Evolutionary conservation across 2,329 filamentous ascomycete species (phyloP).

Genomic region (Ophiostoma populinum): DNA sequence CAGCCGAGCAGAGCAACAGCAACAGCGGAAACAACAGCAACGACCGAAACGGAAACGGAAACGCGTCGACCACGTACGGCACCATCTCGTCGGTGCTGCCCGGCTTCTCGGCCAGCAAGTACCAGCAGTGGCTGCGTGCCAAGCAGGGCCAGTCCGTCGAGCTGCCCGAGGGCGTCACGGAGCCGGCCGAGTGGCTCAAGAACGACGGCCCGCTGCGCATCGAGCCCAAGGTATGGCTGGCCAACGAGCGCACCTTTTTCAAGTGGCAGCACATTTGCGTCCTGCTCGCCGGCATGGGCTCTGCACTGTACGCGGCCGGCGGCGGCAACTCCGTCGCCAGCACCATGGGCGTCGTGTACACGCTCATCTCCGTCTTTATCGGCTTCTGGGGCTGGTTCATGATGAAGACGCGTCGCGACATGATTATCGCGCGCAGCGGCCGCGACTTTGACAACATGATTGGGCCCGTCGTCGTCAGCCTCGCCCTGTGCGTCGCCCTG

Average conservation of each 20-base stretch:
- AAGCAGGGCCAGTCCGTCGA: slow-evolving; percentile 24
- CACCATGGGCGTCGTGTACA: slow-evolving; percentile 67
- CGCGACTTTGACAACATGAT: slow-evolving; percentile 84
- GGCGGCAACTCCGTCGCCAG: slow-evolving; percentile 62
- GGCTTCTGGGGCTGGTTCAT: slow-evolving; percentile 78
- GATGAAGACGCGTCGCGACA: slow-evolving; percentile 53
- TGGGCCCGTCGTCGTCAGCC: slow-evolving; percentile 69
- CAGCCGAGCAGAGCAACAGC: slow-evolving; percentile 8
- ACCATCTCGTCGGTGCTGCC: slow-evolving; percentile 60
- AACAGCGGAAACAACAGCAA: slow-evolving; percentile 3
- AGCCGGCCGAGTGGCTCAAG: slow-evolving; percentile 82
- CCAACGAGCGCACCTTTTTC: slow-evolving; percentile 94
- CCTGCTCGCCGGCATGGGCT: slow-evolving; percentile 64
- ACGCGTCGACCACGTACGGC: slow-evolving; percentile 31
- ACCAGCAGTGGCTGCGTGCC: slow-evolving; percentile 40
- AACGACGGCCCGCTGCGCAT: slow-evolving; percentile 82
- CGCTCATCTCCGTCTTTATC: slow-evolving; percentile 64
- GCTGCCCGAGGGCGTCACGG: slow-evolving; percentile 73
- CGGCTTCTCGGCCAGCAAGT: slow-evolving; percentile 65
- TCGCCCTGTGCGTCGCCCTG: slow-evolving; percentile 61
- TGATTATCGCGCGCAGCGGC: slow-evolving; percentile 75
- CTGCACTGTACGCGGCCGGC: slow-evolving; percentile 67
- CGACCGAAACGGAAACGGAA: no score
- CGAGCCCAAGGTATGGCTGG: slow-evolving; percentile 96
- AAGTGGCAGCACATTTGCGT: slow-evolving; percentile 97